Base-by-base conservation (phyloP, 2,329 filamentous ascomycete genomes). In the Hypoxylon sp. region DNA sequence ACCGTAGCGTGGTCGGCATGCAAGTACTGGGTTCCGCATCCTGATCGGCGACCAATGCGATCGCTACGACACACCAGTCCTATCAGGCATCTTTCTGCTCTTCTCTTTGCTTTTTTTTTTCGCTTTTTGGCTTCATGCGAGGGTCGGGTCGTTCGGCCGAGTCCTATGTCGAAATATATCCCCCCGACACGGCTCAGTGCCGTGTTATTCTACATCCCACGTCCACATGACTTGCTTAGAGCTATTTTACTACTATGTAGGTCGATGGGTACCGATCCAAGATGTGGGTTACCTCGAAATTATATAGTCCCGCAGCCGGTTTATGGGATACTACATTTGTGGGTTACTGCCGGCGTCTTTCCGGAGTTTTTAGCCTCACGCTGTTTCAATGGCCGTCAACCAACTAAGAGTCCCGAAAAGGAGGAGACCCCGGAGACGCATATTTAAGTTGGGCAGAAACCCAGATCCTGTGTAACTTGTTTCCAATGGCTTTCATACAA, bases 11-110 rank as follows among this genome's bases (percentile, higher is more conserved):
- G 65, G 65, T 63, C 58, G 57, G 57, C 57, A 70, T 70, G 68
- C 68, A 70, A 57, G 58, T 70, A 65, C 61, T 70, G 47, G 65
- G 65, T 70, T 68, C 61, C 62, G 61, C 65, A 68, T 70, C 65
- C 58, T 57, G 55, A 63, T 61, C 51, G 46, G 14, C 42, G 54
- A 60, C 65, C 68, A 70, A 70, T 70, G 29, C 65, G 44, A 65
- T 68, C 42, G 51, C 52, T 59, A 24, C 51, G 47, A 51, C 47
- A 24, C 46, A 31, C 46, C 44, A 14, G 11, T 47, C 37, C 35
- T 35, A 39, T 55, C 46, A 39, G 26, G 17, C 11, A 13, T 59
- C 52, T 56, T 26, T 57, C 31, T 17, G 17, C 22, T 19, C 29
- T 47, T 47, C 37, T 8, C 26, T 39, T 35, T 31, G 14, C 29